Evolutionary conservation across 2,329 filamentous ascomycete genomes (phyloP), one percentile per base, ranked within the genome.

Genomic region (Grosmannia clavigera): DNA sequence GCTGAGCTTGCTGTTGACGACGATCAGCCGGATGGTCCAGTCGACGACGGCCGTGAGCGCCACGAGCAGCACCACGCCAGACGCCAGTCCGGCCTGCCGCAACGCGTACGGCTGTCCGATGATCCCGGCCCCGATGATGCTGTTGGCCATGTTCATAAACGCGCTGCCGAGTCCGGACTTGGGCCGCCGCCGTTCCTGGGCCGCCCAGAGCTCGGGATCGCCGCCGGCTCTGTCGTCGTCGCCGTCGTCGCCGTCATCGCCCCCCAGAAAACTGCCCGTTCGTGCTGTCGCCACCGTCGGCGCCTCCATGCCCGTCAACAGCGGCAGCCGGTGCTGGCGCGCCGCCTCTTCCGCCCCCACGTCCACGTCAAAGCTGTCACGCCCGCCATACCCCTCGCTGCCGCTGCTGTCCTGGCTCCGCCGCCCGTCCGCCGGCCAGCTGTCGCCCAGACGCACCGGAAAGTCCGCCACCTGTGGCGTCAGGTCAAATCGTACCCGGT

Each of bases 111-210:
- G 92, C 74, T 99, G 94, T 3, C 89, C 84, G 68, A 87, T 86
- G 72, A 87, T 87, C 58, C 84, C 84, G 2, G 84, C 85, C 48
- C 84, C 85, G 66, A 99, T 96, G 71, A 99, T 99, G 67, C 89
- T 95, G 76, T 99, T 99, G 64, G 94, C 92, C 94, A 99, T 99
- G 75, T 99, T 99, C 91, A 97, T 96, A 67, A 99, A 97, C 3
- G 94, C 92, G 70, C 87, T 90, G 63, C 82, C 80, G 74, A 97
- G 80, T 5, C 88, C 87, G 61, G 90, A 95, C 74, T 92, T 92
- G 55, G 92, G 91, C 60, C 92, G 81, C 50, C 69, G 68, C 60
- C 78, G 76, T 69, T 85, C 81, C 40, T 76, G 74, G 66, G 80
- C 78, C 5, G 78, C 79, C 73, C 77, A 78, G 35, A 25, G 61